Evolutionary conservation across 2,329 filamentous ascomycete genomes (phyloP).

Genomic region (Ceratocystis harringtonii): DNA sequence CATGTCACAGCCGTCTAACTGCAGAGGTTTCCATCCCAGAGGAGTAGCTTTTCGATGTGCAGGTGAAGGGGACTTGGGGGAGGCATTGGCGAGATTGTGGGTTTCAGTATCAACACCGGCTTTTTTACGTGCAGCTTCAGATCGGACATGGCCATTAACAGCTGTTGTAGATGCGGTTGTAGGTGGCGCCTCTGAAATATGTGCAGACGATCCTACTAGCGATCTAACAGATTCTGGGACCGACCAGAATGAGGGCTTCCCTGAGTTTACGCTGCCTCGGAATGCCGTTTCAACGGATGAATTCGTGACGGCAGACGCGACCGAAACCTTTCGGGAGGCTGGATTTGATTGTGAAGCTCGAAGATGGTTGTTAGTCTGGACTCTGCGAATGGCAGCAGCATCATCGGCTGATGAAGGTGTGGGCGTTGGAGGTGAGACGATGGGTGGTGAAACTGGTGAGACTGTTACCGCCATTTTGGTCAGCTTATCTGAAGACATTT

Average conservation of each 20-base stretch:
- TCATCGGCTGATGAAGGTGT: not conserved
- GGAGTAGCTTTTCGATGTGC: not conserved
- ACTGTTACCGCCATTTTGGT: not conserved
- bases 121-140: not conserved
- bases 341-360: not conserved
- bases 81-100: not conserved
- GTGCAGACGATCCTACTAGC: constrained; percentile 12
- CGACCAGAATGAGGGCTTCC: constrained; percentile 14
- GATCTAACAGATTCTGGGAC: constrained; percentile 10
- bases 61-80: not conserved
- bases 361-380: constrained; percentile 9
- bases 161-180: not conserved
- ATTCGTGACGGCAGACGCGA: not conserved
- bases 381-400: constrained; percentile 2
- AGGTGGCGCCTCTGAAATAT: constrained; percentile 11
- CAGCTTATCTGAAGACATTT: not conserved
- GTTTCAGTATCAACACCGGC: not conserved
- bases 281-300: constrained; percentile 7
- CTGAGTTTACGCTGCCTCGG: constrained; percentile 15
- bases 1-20: not conserved
- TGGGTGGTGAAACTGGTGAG: constrained; percentile 3
- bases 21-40: not conserved
- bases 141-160: not conserved
- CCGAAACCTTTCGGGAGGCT: not conserved
- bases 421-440: not conserved